These are phyloP conservation scores for Clarireedia paspali DNA, from an alignment of 2,329 filamentous ascomycete species.

Conservation along the genomic window DNA sequence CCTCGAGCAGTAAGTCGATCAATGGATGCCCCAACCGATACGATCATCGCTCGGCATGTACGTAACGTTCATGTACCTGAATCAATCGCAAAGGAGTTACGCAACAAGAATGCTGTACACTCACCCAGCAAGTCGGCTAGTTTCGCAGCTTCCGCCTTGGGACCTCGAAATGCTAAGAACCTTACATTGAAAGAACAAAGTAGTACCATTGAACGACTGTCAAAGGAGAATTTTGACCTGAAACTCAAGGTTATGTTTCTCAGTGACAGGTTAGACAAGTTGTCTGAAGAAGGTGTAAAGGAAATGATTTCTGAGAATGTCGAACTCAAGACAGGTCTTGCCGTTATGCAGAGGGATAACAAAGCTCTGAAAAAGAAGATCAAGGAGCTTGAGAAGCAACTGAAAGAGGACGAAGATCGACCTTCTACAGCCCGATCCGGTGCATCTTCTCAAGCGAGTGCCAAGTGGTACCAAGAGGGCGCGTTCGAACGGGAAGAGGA, in stretches of 20 bases:
- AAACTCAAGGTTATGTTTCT: constrained; percentile 98
- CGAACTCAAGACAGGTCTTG: constrained; percentile 82
- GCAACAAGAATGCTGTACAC: constrained; percentile 59
- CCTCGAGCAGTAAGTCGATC: constrained; percentile 53
- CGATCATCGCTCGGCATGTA: constrained; percentile 79
- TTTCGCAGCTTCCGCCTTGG: constrained; percentile 41
- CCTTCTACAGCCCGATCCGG: constrained; percentile 52
- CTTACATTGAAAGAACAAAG: constrained; percentile 96
- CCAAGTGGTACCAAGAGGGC: constrained; percentile 47
- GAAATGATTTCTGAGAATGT: constrained; percentile 98
- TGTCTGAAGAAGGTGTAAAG: constrained; percentile 92
- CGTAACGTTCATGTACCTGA: constrained; percentile 87
- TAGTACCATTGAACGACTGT: constrained; percentile 89
- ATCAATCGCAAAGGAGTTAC: constrained; percentile 79
- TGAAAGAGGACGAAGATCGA: constrained; percentile 56
- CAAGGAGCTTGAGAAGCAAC: constrained; percentile 77
- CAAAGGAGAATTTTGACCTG: constrained; percentile 96
- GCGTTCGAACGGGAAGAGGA: constrained; percentile 74
- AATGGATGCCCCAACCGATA: constrained; percentile 69
- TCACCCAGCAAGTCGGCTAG: constrained; percentile 47
- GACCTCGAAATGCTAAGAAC: constrained; percentile 51
- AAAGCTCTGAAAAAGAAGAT: constrained; percentile 73
- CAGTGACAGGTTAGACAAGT: constrained; percentile 83
- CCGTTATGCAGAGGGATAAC: constrained; percentile 85
- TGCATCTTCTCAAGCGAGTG: constrained; percentile 48